Evolutionary conservation across 495 filamentous ascomycete species (phyloP), one percentile per base, ranked within the genome.

Genomic region (Aspergillus affinis): DNA sequence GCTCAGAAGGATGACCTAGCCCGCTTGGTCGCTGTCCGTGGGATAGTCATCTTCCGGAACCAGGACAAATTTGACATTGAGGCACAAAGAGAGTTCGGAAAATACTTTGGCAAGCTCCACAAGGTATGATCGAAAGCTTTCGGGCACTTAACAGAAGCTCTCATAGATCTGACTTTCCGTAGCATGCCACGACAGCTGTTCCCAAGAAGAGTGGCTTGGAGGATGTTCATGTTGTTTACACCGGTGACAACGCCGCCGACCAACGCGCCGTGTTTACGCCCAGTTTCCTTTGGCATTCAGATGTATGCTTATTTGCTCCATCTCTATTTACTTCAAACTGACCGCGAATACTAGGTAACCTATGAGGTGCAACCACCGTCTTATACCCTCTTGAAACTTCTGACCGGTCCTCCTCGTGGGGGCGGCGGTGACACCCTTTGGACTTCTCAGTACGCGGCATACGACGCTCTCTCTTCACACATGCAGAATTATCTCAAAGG

Each of bases 311-410:
- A 0, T 12, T n/a, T n/a, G 20, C 36, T 15, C 9, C 41, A 51
- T 51, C 17, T 26, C 18, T 51, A 41, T 4, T 8, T 74, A 70
- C 55, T 62, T 72, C 64, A 21, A 18, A 36, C n/a, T 59, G 29
- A 46, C 17, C 27, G 48, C 1, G 26, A 59, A 20, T 50, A 48
- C 41, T 55, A 87, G 71, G 83, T 88, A 9, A 88, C 88, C 0
- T 91, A 90, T 55, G 90, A 93, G 69, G 72, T 87, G 36, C 89
- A 92, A 65, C 88, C 90, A n/a, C 89, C 88, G 2, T 88, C 86
- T 3, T 90, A 90, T 66, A 92, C 89, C 6, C 84, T 85, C 6
- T 76, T 92, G 36, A 89, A 88, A 51, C 70, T 92, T 1, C 78
- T 91, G 1, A 82, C 83, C 1, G 88, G 87, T 0, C 89, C 89